Percentiles rank a stretch among this genome's conserved stretches.
Evolutionary conservation across 371 early-diverging fungal genomes (phyloP).

Genomic region (Nematocida displodere): DNA sequence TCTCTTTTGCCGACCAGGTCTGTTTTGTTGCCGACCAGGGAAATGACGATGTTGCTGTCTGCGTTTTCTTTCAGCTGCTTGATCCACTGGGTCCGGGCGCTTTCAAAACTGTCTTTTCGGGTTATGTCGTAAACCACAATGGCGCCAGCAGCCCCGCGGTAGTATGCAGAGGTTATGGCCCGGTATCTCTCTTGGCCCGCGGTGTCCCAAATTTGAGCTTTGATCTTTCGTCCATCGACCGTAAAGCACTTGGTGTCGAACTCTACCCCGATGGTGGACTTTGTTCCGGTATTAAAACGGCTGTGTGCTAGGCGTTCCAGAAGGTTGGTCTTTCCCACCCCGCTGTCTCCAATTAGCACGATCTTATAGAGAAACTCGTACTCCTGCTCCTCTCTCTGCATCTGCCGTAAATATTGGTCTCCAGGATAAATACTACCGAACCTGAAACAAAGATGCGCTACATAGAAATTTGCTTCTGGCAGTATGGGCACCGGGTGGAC

Average conservation of each 20-base stretch:
- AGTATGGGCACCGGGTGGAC: slow-evolving; percentile 79
- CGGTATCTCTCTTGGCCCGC: slow-evolving; percentile 68
- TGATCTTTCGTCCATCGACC: slow-evolving; percentile 87
- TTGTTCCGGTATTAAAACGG: slow-evolving; percentile 88
- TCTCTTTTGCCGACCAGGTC: slow-evolving; percentile 88
- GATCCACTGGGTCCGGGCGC: slow-evolving; percentile 82
- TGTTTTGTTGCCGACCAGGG: slow-evolving; percentile 97
- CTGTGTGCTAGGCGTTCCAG: slow-evolving; percentile 89
- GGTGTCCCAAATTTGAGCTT: slow-evolving; percentile 99
- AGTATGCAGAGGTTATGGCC: slow-evolving; percentile 72
- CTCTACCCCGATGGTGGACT: slow-evolving; percentile 96
- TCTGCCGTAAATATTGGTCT: slow-evolving; percentile 1
- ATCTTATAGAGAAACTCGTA: slow-evolving; percentile 72
- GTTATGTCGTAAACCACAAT: slow-evolving; percentile 96
- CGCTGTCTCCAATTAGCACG: slow-evolving; percentile 96
- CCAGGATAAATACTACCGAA: not conserved
- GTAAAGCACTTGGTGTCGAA: slow-evolving; percentile 93
- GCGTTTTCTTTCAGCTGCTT: slow-evolving; percentile 93
- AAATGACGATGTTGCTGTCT: slow-evolving; percentile 87
- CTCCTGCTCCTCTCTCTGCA: slow-evolving; percentile 63
- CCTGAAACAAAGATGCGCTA: not conserved
- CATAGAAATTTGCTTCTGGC: slow-evolving; percentile 58
- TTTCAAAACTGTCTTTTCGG: slow-evolving; percentile 83
- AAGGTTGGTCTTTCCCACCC: slow-evolving; percentile 97
- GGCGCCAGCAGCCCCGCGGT: slow-evolving; percentile 97